Base-by-base conservation (phyloP, 129 eudicot genomes). In the Kitagawia praeruptora region DNA sequence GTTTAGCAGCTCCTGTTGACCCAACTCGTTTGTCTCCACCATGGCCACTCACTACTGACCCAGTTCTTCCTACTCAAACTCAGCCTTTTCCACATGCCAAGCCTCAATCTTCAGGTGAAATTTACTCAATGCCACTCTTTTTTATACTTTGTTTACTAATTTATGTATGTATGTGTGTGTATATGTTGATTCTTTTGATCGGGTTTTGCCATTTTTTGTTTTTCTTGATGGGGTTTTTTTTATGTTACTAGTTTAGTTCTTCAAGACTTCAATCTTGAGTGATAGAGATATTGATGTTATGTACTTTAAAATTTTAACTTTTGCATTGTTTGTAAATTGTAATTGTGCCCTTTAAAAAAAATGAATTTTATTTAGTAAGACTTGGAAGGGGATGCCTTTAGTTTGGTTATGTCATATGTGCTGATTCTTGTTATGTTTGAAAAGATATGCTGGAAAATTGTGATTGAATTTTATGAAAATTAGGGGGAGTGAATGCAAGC, bases 1-100 rank as follows among this genome's bases (percentile, higher is more conserved):
- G 16, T 61, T 84, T 77, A 76, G 74, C 86, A 34, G 73, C 76
- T 72, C 91, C 86, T 58, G 58, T 80, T 49, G 84, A 82, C 71
- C 90, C 86, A 61, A 61, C 34, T 31, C 84, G 40, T 42, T 80
- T 89, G 31, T 83, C 84, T 82, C 91, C 97, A 14, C 95, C 95
- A 44, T 84, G 81, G 70, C 78, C 91, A 64, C 78, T 84, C 67
- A 47, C 81, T 64, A 66, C 89, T 75, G 95, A 89, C 78, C 97
- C 97, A 14, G 89, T 92, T 86, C 87, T 92, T 85, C 97, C 97
- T 27, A 87, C 93, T 34, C 89, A 93, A 81, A 85, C 89, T 77
- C 82, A 87, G 70, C 98, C 94, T 56, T 83, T 88, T 88, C 86
- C 93, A 64, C 21, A 67, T 5, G 78, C 85, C 56, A 75, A 82